Conservation (phyloP, 345 rosid species). For the Populus deltoides region DNA sequence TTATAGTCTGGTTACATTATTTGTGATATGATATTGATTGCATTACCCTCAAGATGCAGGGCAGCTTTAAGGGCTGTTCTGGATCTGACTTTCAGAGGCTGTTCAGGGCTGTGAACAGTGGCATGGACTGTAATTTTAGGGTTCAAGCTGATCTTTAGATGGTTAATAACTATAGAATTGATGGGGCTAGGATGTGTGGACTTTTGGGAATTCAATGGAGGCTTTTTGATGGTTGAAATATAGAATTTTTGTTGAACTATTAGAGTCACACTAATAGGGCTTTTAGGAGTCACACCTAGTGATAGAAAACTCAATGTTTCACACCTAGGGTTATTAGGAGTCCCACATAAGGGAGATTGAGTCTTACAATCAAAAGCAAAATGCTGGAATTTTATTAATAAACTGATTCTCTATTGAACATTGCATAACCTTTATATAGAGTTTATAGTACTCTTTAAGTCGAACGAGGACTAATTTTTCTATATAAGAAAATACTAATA, state of each 20-base stretch:
- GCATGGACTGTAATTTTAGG: background rate
- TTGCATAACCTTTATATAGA: background rate
- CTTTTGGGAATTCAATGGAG: background rate
- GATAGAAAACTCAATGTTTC: no score
- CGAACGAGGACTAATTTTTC: background rate
- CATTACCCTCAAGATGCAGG: background rate
- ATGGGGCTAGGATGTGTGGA: background rate
- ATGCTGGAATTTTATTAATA: background rate
- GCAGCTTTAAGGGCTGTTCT: background rate
- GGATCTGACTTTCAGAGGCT: background rate
- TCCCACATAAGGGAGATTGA: background rate
- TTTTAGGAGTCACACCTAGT: background rate
- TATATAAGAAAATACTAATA: background rate
- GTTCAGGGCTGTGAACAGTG: background rate
- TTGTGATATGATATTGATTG: background rate
- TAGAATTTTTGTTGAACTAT: background rate
- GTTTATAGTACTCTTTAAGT: background rate
- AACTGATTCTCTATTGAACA: background rate
- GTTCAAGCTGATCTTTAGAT: background rate
- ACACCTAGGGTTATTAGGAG: no score
- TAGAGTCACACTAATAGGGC: background rate
- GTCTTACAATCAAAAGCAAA: background rate
- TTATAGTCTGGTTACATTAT: background rate
- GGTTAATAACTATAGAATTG: background rate
- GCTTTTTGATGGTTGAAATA: background rate